Conservation (phyloP, 345 rosid species). For the Pistacia atlantica region DNA sequence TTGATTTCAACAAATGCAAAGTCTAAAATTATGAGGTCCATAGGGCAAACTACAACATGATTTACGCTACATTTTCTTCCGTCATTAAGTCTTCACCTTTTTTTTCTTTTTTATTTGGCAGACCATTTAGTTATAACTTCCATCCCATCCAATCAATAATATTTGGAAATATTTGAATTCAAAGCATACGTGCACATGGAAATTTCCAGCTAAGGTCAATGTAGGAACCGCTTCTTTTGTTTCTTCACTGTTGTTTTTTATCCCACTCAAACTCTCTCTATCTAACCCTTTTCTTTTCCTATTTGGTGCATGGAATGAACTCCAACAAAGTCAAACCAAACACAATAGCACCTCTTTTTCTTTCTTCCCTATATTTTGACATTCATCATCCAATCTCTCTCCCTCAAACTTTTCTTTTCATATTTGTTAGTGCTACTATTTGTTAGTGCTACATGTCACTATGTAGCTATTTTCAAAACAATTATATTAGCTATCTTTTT, state of each 20-base stretch:
- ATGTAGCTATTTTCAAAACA: neutral
- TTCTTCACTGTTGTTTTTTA: no score
- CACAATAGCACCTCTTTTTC: no score
- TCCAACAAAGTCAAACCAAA: no score
- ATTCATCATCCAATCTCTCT: neutral
- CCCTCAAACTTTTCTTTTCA: neutral
- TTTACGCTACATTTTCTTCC: neutral
- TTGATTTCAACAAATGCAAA: neutral
- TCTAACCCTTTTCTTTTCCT: no score
- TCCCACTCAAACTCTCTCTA: no score
- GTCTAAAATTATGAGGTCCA: neutral
- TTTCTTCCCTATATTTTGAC: no score
- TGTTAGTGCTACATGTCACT: neutral
- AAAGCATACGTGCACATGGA: no score
- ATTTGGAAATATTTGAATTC: neutral
- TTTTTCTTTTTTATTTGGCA: neutral
- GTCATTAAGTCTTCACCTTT: constrained; percentile 3
- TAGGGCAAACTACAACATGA: neutral
- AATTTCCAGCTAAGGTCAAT: no score
- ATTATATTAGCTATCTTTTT: neutral
- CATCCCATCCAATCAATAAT: neutral
- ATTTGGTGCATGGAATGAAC: no score
- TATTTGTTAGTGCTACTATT: neutral
- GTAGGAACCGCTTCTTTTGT: no score
- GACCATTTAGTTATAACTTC: neutral